Evolutionary conservation across 305 asterid genomes (phyloP).

Genomic region (Ilex paraguariensis): DNA sequence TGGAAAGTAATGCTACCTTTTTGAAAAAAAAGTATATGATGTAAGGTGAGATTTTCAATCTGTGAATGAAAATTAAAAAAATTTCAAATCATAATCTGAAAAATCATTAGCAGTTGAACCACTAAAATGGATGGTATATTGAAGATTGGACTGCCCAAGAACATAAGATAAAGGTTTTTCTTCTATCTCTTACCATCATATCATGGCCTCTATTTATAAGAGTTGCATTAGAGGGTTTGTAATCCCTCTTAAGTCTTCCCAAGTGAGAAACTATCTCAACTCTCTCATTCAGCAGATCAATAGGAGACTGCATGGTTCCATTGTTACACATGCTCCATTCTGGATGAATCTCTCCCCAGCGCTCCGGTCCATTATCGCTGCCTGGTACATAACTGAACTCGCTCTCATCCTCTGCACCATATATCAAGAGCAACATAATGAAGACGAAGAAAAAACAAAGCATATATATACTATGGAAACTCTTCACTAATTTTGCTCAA

Average conservation of each 20-base stretch:
- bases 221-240: constrained; percentile 53
- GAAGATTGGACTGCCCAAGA: too few species aligned
- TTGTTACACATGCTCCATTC: constrained; percentile 51
- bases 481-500: background rate
- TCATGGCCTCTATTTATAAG: constrained; percentile 75
- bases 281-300: constrained; percentile 45
- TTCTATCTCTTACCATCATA: constrained; percentile 40
- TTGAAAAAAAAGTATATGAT: too few species aligned
- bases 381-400: constrained; percentile 48
- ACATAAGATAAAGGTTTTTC: background rate
- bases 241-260: constrained; percentile 37
- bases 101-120: too few species aligned
- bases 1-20: too few species aligned
- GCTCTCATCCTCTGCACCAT: constrained; percentile 47
- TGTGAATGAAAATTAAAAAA: too few species aligned
- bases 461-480: background rate
- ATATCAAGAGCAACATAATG: background rate
- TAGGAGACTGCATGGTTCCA: constrained; percentile 67
- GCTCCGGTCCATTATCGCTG: constrained; percentile 45
- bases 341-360: constrained; percentile 54
- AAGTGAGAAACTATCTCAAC: constrained; percentile 41
- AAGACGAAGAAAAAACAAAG: background rate
- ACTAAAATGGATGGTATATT: too few species aligned
- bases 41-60: too few species aligned
- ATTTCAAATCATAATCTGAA: too few species aligned